Conservation (phyloP, 2,329 filamentous ascomycete genomes). For the Parastagonospora avenae region DNA sequence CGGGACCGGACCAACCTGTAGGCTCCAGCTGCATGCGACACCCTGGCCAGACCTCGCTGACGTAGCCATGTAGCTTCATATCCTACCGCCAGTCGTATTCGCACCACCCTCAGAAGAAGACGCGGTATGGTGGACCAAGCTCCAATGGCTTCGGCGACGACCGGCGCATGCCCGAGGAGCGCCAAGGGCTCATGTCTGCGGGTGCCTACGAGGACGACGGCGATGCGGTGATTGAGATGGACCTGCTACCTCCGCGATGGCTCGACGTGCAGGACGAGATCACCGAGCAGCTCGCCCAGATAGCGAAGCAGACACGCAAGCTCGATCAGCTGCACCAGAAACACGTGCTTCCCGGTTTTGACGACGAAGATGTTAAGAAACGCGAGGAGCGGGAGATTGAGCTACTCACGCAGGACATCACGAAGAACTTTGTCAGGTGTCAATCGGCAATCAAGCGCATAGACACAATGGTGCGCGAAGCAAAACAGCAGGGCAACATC, state of each 20-base stretch:
- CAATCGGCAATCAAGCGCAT: constrained; percentile 87
- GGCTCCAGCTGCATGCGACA: constrained; percentile 35
- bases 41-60: constrained; percentile 35
- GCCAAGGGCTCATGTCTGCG: constrained; percentile 82
- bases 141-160: constrained; percentile 59
- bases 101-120: constrained; percentile 90
- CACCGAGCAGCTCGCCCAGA: constrained; percentile 76
- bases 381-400: constrained; percentile 91
- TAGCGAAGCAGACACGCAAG: constrained; percentile 80
- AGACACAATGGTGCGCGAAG: constrained; percentile 83
- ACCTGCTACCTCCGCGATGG: constrained; percentile 92
- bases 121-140: constrained; percentile 60
- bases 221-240: constrained; percentile 98
- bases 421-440: constrained; percentile 84
- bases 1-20: constrained; percentile 99
- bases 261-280: constrained; percentile 95
- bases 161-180: constrained; percentile 62
- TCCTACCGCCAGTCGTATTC: constrained; percentile 99
- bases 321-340: constrained; percentile 96
- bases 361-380: constrained; percentile 88
- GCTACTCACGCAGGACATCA: constrained; percentile 86
- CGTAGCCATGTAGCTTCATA: constrained; percentile 73
- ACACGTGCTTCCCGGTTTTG: constrained; percentile 93
- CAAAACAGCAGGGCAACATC: constrained; percentile 72
- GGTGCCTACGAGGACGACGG: constrained; percentile 82